Conservation (phyloP, 208 protist genomes). For the Trypanosoma scelopori region DNA sequence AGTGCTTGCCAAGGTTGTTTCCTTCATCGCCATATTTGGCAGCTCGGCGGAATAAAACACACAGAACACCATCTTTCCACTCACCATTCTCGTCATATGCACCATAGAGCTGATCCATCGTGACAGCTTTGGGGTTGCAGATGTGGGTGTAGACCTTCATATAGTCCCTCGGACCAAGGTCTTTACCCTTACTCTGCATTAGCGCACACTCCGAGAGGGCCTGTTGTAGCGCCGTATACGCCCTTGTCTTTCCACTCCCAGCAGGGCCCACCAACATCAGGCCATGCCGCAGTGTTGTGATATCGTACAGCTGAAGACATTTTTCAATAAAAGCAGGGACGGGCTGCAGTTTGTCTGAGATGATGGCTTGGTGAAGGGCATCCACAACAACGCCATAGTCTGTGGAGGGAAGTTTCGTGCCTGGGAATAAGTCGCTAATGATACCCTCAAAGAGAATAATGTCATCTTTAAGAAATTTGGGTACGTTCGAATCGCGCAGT, state of each 20-base stretch:
- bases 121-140: slow-evolving; percentile 98
- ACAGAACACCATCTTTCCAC: slow-evolving; percentile 97
- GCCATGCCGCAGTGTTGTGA: slow-evolving; percentile 97
- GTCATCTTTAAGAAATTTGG: slow-evolving; percentile 97
- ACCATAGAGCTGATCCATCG: slow-evolving; percentile 98
- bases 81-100: slow-evolving; percentile 96
- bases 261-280: slow-evolving; percentile 98
- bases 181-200: slow-evolving; percentile 68
- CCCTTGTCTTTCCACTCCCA: slow-evolving; percentile 96
- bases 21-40: slow-evolving; percentile 88
- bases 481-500: slow-evolving; percentile 97
- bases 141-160: slow-evolving; percentile 93
- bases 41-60: slow-evolving; percentile 91
- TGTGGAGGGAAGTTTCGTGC: slow-evolving; percentile 82
- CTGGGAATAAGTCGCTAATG: slow-evolving; percentile 98
- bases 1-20: slow-evolving; percentile 90
- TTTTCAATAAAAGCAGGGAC: slow-evolving; percentile 94
- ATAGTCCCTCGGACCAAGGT: slow-evolving; percentile 69
- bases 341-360: slow-evolving; percentile 78
- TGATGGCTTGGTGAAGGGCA: slow-evolving; percentile 67
- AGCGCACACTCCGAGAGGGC: slow-evolving; percentile 77
- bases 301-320: slow-evolving; percentile 98
- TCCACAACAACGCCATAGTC: slow-evolving; percentile 95
- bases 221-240: slow-evolving; percentile 84
- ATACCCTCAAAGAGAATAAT: slow-evolving; percentile 96